phyloP scores from a whole-genome alignment of 352 stramenopile species.

The Phytophthora melonis region DNA sequence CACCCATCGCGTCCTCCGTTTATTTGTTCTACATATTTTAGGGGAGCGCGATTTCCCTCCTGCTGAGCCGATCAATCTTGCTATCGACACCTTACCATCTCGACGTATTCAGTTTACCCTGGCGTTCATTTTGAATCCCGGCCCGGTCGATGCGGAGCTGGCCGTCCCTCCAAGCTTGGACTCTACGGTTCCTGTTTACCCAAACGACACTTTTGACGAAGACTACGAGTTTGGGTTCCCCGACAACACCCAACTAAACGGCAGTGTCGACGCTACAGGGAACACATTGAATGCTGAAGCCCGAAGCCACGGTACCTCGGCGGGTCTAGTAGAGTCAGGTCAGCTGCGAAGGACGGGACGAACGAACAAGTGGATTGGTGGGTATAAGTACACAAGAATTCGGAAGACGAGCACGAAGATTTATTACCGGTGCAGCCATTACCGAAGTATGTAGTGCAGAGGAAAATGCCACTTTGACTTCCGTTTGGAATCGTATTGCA shows the following conservation, averaged over 20 bases:
- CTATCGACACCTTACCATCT: no score
- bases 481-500: neutral
- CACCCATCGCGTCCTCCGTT: no score
- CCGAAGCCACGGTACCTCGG: neutral
- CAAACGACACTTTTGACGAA: neutral
- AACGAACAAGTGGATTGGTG: neutral
- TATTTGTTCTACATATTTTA: no score
- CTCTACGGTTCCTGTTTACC: neutral
- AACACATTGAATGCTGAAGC: neutral
- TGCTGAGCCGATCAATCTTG: no score
- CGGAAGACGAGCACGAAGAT: neutral
- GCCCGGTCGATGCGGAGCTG: no score
- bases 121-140: no score
- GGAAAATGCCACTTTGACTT: constrained; percentile 1
- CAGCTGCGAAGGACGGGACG: neutral
- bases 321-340: neutral
- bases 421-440: neutral
- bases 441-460: neutral
- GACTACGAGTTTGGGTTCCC: neutral
- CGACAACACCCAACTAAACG: neutral
- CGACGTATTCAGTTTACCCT: no score
- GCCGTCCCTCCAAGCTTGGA: neutral
- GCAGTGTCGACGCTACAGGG: neutral
- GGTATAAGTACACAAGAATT: neutral
- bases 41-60: no score